These are phyloP conservation scores for Pythium grandisporangium DNA, from an alignment of 352 stramenopile species.

Conservation along the genomic window DNA sequence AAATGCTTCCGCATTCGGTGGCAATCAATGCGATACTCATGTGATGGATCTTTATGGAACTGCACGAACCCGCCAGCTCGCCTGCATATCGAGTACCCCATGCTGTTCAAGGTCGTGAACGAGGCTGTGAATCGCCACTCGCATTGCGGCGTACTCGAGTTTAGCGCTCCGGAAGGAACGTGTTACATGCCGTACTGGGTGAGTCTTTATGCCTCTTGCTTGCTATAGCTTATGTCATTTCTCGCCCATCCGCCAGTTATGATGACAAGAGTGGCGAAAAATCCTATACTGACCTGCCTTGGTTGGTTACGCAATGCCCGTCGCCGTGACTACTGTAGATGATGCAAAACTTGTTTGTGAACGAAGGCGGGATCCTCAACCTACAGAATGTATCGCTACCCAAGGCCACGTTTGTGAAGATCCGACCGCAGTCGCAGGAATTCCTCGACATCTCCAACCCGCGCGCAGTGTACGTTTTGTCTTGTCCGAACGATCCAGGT, in stretches of 20 bases:
- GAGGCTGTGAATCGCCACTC: constrained; percentile 83
- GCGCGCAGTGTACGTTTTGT: constrained; percentile 90
- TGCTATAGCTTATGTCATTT: too few relatives aligned
- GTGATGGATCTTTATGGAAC: too few relatives aligned
- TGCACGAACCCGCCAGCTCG: too few relatives aligned
- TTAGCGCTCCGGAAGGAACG: constrained; percentile 96
- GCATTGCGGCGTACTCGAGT: constrained; percentile 98
- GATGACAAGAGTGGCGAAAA: too few relatives aligned
- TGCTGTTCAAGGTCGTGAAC: constrained; percentile 97
- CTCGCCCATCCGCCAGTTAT: too few relatives aligned
- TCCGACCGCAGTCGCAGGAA: constrained; percentile 97
- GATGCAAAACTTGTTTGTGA: constrained; percentile 98
- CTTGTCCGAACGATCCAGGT: background rate
- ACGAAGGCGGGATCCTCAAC: constrained; percentile 90
- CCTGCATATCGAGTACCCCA: constrained; percentile 98
- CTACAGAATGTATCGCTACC: constrained; percentile 94
- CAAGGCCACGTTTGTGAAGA: constrained; percentile 98
- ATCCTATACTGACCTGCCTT: too few relatives aligned
- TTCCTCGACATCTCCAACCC: constrained; percentile 99
- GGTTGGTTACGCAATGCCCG: too few relatives aligned
- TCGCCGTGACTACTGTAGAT: too few relatives aligned
- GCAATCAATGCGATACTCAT: too few relatives aligned
- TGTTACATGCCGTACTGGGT: constrained; percentile 99
- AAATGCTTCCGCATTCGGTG: too few relatives aligned
- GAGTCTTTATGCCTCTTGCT: constrained; percentile 1